Conservation (phyloP, 2,329 filamentous ascomycete genomes). For the Aspergillus unguis region DNA sequence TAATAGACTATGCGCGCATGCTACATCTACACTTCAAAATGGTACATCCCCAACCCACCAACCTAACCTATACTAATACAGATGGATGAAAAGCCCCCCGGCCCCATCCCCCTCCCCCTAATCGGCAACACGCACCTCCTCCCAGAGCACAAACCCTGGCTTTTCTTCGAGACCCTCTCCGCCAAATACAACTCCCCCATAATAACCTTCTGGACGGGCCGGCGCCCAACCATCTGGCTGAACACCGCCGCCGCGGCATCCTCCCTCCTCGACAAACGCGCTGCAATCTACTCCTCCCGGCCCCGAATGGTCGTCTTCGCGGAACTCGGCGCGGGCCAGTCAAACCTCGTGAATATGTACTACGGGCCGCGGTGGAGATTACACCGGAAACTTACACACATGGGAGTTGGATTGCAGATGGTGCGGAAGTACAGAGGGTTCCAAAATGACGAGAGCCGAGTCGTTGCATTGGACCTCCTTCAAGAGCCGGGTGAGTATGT, state of each 20-base stretch:
- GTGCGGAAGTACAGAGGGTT: background rate
- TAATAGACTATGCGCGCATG: background rate
- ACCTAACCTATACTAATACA: background rate
- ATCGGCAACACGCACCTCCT: background rate
- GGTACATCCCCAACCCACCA: background rate
- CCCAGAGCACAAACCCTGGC: background rate
- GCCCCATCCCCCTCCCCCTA: background rate
- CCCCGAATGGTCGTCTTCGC: background rate
- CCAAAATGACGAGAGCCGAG: background rate
- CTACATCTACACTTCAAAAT: background rate
- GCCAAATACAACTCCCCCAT: background rate
- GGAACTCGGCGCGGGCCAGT: background rate
- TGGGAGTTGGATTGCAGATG: background rate
- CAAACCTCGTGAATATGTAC: background rate
- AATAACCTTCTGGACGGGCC: background rate
- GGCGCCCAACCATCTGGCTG: background rate
- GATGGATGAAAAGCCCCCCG: background rate
- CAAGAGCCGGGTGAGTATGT: background rate
- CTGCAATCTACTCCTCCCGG: background rate
- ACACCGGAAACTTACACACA: background rate
- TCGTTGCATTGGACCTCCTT: background rate
- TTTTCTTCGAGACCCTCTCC: background rate
- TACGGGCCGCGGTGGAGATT: background rate
- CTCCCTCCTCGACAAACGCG: background rate
- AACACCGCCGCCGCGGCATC: background rate